Evolutionary conservation across 2,329 filamentous ascomycete species (phyloP).

Genomic region (Thelonectria rubi): DNA sequence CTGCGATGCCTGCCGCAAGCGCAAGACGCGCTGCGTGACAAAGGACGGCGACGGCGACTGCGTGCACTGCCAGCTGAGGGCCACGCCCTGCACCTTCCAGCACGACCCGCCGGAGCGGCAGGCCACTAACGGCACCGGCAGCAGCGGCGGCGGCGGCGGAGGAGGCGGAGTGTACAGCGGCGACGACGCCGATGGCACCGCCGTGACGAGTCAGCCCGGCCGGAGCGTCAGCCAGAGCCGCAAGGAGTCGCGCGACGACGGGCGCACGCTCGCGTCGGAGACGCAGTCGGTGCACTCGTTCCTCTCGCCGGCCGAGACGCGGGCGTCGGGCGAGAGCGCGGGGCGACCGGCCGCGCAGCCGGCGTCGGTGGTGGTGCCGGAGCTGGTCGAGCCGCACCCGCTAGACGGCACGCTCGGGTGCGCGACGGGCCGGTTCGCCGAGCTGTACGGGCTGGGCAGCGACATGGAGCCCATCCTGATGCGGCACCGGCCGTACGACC

Average conservation of each 20-base stretch:
- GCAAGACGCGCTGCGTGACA: slow-evolving; percentile 47
- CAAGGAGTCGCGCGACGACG: slow-evolving; percentile 40
- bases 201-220: slow-evolving; percentile 23
- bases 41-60: slow-evolving; percentile 43
- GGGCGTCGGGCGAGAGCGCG: slow-evolving; percentile 37
- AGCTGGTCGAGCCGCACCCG: slow-evolving; percentile 26
- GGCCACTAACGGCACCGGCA: slow-evolving; percentile 30
- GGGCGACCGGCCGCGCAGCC: slow-evolving; percentile 19
- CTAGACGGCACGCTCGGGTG: slow-evolving; percentile 40
- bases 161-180: slow-evolving; percentile 15
- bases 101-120: slow-evolving; percentile 43
- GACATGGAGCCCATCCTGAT: slow-evolving; percentile 49
- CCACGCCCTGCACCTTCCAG: slow-evolving; percentile 43
- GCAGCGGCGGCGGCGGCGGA: slow-evolving; percentile 22
- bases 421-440: slow-evolving; percentile 41
- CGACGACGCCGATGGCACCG: slow-evolving; percentile 27
- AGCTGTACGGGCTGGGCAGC: slow-evolving; percentile 47
- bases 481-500: slow-evolving; percentile 61
- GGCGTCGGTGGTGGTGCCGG: slow-evolving; percentile 31
- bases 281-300: slow-evolving; percentile 39
- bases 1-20: slow-evolving; percentile 47
- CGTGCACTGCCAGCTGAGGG: slow-evolving; percentile 42
- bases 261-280: slow-evolving; percentile 34
- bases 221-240: slow-evolving; percentile 29
- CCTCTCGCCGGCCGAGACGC: slow-evolving; percentile 40